Percentiles rank a stretch among this genome's conserved stretches.
Evolutionary conservation across 371 early-diverging fungal species (phyloP).

Genomic region (Coemansia sp.): DNA sequence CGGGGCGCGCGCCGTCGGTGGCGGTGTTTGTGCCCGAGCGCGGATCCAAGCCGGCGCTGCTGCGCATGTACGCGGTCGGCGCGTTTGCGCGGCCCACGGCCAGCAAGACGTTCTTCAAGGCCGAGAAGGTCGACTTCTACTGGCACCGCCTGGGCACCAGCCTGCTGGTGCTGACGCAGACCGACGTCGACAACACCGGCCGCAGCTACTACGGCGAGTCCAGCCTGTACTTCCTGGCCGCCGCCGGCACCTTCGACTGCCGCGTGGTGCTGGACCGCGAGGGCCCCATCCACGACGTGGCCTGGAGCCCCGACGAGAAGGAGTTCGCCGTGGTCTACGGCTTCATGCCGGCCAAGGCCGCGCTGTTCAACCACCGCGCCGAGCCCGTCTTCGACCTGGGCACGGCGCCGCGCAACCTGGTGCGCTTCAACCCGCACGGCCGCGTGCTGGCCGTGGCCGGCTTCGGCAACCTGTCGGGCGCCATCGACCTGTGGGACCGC

Average conservation of each 20-base stretch:
- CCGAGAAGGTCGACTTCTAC: conserved; percentile 85
- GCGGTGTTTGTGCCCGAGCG: conserved; percentile 75
- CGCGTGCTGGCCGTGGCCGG: conserved; percentile 84
- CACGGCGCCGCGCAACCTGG: conserved; percentile 81
- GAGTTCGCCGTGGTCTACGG: conserved; percentile 97
- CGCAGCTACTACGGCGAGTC: conserved; percentile 97
- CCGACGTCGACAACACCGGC: conserved; percentile 94
- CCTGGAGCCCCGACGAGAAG: conserved; percentile 91
- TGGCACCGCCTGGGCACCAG: conserved; percentile 95
- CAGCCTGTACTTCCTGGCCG: conserved; percentile 85
- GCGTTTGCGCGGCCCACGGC: conserved; percentile 73
- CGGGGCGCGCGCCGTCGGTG: conserved; percentile 79
- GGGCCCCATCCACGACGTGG: conserved; percentile 94
- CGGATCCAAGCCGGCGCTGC: conserved; percentile 75
- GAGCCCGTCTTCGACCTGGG: conserved; percentile 83
- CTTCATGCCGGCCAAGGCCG: conserved; percentile 89
- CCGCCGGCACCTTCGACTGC: conserved; percentile 91
- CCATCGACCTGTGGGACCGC: conserved; percentile 91
- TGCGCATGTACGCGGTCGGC: conserved; percentile 77
- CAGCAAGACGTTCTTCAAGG: conserved; percentile 91
- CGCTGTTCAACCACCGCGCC: conserved; percentile 89
- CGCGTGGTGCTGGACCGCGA: conserved; percentile 84
- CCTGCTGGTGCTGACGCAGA: conserved; percentile 85
- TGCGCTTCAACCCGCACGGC: conserved; percentile 88
- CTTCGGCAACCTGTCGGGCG: conserved; percentile 95